Percentiles rank a stretch among this genome's conserved stretches.
Conservation (phyloP, 805 yeast species). For the Wickerhamomyces bisporus region DNA sequence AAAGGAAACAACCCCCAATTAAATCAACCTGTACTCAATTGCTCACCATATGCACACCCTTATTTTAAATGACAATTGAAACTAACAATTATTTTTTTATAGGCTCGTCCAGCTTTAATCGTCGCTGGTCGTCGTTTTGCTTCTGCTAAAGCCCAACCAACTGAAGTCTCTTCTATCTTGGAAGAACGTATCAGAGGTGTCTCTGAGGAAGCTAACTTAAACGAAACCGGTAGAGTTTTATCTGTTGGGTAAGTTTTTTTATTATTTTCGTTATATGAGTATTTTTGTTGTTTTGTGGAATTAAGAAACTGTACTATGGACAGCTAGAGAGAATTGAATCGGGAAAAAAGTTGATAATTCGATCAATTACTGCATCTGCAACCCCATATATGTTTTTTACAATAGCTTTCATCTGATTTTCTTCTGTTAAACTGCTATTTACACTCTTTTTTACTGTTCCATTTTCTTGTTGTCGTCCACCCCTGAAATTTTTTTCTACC, state of each 20-base stretch:
- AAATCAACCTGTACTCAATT: too few species aligned
- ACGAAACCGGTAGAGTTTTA: slow-evolving; percentile 99
- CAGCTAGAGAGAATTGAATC: too few species aligned
- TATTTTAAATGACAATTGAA: slow-evolving; percentile 3
- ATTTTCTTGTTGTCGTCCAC: slow-evolving; percentile 3
- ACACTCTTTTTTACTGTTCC: neutral
- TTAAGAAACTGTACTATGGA: too few species aligned
- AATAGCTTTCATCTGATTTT: too few species aligned
- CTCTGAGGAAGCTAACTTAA: slow-evolving; percentile 92
- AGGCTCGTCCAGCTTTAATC: slow-evolving; percentile 69
- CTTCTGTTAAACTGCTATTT: too few species aligned
- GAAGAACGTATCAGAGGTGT: slow-evolving; percentile 99
- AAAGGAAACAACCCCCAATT: too few species aligned
- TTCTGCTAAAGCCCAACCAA: slow-evolving; percentile 92
- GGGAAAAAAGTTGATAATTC: too few species aligned
- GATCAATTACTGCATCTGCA: too few species aligned
- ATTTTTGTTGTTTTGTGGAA: neutral
- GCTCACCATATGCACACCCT: too few species aligned
- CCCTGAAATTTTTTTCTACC: slow-evolving; percentile 11
- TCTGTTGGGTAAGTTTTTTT: slow-evolving; percentile 80
- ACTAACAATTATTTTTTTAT: slow-evolving; percentile 21
- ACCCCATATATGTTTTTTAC: too few species aligned
- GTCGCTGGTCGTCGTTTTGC: slow-evolving; percentile 82
- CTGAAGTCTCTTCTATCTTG: slow-evolving; percentile 97
- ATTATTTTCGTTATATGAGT: neutral